A percentile compares a stretch with the other conserved stretches of the same genome.
Evolutionary conservation across 768 basidiomycete species (phyloP).

Genomic region (Leccinum olivaceopallidum): DNA sequence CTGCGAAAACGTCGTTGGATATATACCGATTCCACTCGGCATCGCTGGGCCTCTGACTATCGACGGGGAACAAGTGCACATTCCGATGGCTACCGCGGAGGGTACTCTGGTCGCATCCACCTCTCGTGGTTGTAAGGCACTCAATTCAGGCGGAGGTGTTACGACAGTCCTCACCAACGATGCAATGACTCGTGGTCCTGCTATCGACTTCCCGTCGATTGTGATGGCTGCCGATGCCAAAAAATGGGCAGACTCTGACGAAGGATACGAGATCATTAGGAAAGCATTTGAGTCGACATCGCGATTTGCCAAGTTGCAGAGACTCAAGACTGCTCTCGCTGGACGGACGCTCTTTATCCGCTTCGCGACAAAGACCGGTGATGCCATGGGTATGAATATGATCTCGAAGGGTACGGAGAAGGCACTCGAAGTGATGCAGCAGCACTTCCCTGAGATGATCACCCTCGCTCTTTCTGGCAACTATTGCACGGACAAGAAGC

Average conservation of each 20-base stretch:
- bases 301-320: slow-evolving; percentile 85
- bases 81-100: slow-evolving; percentile 99
- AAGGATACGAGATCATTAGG: slow-evolving; percentile 74
- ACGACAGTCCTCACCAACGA: slow-evolving; percentile 91
- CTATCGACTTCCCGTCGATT: slow-evolving; percentile 89
- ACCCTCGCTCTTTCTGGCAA: slow-evolving; percentile 93
- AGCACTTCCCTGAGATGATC: slow-evolving; percentile 87
- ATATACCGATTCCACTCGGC: slow-evolving; percentile 87
- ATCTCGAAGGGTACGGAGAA: slow-evolving; percentile 98
- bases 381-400: slow-evolving; percentile 99
- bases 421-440: slow-evolving; percentile 78
- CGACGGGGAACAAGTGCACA: slow-evolving; percentile 81
- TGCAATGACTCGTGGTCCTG: slow-evolving; percentile 97
- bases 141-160: slow-evolving; percentile 95
- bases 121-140: slow-evolving; percentile 95
- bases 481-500: slow-evolving; percentile 99
- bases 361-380: slow-evolving; percentile 93
- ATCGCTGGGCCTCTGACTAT: slow-evolving; percentile 94
- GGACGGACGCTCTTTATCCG: slow-evolving; percentile 92
- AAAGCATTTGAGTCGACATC: slow-evolving; percentile 93
- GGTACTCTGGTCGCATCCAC: slow-evolving; percentile 98
- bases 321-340: slow-evolving; percentile 86
- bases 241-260: slow-evolving; percentile 82
- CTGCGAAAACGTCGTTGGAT: slow-evolving; percentile 98
- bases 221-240: slow-evolving; percentile 80